Conservation (phyloP, 1,284 basidiomycete genomes). For the Marasmius oreades region DNA sequence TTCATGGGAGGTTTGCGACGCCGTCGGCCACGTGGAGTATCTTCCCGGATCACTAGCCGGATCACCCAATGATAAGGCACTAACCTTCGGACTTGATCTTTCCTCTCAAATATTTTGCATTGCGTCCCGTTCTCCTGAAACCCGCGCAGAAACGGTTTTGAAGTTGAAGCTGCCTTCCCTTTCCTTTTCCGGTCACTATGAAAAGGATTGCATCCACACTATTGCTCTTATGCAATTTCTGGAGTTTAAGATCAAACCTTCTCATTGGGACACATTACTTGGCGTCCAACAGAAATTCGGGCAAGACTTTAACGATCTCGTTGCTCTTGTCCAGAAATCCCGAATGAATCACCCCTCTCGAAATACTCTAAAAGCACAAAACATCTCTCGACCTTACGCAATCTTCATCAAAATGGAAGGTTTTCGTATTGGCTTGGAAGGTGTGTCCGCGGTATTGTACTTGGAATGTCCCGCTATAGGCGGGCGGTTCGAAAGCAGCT, state of each 20-base stretch:
- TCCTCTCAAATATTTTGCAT: constrained; percentile 63
- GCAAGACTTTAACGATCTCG: constrained; percentile 79
- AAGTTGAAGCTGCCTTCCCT: constrained; percentile 64
- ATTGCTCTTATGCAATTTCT: constrained; percentile 64
- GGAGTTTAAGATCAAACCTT: constrained; percentile 70
- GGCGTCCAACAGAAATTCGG: constrained; percentile 83
- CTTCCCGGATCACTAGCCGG: too few species aligned
- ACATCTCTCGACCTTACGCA: constrained; percentile 31
- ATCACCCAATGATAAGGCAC: constrained; percentile 29
- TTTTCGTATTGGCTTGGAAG: constrained; percentile 74
- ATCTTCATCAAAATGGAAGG: constrained; percentile 69
- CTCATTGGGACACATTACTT: constrained; percentile 76
- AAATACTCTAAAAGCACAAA: constrained; percentile 14
- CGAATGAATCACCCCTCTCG: constrained; percentile 35
- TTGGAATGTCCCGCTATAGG: constrained; percentile 72
- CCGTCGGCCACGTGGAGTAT: constrained; percentile 44
- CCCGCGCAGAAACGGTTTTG: constrained; percentile 41
- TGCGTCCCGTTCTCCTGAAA: constrained; percentile 42
- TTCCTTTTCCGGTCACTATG: constrained; percentile 55
- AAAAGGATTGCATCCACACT: constrained; percentile 45
- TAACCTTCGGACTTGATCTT: constrained; percentile 62
- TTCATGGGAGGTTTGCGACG: constrained; percentile 61
- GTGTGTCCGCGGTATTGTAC: constrained; percentile 64
- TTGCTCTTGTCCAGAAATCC: constrained; percentile 60
- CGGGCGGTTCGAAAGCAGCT: constrained; percentile 50